Base-by-base conservation (phyloP, 257 asterid genomes). In the Ehretia macrophylla region DNA sequence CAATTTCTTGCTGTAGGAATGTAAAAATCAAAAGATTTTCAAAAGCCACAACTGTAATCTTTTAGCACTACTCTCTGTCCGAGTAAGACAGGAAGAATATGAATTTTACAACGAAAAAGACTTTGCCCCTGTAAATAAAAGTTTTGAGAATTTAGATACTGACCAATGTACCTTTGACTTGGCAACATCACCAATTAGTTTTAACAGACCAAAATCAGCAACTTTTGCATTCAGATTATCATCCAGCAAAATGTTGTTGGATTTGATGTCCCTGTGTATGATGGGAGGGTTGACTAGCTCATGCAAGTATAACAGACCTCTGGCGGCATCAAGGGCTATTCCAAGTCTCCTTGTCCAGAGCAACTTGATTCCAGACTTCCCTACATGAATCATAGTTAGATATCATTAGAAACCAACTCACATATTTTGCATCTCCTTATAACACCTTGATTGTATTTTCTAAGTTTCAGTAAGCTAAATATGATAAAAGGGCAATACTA, bases 101-200 rank as follows among this genome's bases (percentile, higher is more conserved):
- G 35, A 27, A 27, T 6, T 27, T n/a, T 27, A 27, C 4, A 27
- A 49, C 14, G n/a, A 17, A 11, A 49, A 20, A 21, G 39, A 13
- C 3, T 10, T 20, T 10, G 35, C 20, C 3, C 17, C 10, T 14
- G 10, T 20, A 52, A 20, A 51, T 1, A 14, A 16, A 23, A 8
- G 19, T 10, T 39, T 22, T 17, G 9, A 53, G 1, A 20, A n/a
- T n/a, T n/a, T n/a, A n/a, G n/a, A 10, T 49, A 64, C 90, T 77
- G 54, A 85, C 96, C 87, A 91, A 48, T 68, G 98, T 91, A 58
- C 96, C 98, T 76, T 91, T 91, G 66, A 91, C 98, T 81, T 91
- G 98, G 79, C 79, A n/a, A 76, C 73, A 58, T 87, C 97, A 23
- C 86, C 85, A 79, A 91, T 42, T 64, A 78, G 94, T 74, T 90